Base-by-base conservation (phyloP, 257 asterid genomes). In the Voacanga thouarsii region DNA sequence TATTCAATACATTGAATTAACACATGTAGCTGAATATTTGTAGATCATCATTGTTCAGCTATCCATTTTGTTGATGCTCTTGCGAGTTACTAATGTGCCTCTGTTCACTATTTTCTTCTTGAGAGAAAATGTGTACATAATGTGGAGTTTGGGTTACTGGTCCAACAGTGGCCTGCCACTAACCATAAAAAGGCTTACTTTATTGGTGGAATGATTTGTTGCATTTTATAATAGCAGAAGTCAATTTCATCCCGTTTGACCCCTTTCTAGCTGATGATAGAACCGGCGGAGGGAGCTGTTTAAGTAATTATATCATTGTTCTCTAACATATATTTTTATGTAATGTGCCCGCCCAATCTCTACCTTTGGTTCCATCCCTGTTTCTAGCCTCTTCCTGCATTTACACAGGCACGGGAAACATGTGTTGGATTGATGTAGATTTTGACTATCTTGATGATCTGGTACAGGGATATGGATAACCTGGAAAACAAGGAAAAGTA, bases 401-500 rank as follows among this genome's bases (percentile, higher is more conserved):
- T 26, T 43, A 12, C 44, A 6, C 24, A 51, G 37, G 37, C 33
- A 61, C 2, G 51, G 21, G 12, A 15, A 57, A 74, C 45, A 6
- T 69, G 37, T 51, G 41, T 53, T 64, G 66, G 49, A 61, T 24
- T 28, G 60, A 51, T 69, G 63, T 51, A 23, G 64, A 64, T 55
- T 30, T 69, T 75, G 60, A 65, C 75, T 30, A 59, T 76, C 50
- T 72, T 74, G 53, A 49, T 60, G 44, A 19, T 79, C 11, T 83
- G 67, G 24, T 75, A 30, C 75, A 81, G 87, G 82, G 28, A 66
- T 51, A 75, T 81, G 83, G 81, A 76, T 5, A 75, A 49, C 66
- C 45, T 73, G 81, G 92, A 86, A 60, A 83, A 84, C 49, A 63
- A 71, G 49, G 93, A 88, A 73, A 91, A 90, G 81, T 87, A 88